phyloP scores from a whole-genome alignment of 176 grass and related monocot genomes.

The Chrysopogon serrulatus region DNA sequence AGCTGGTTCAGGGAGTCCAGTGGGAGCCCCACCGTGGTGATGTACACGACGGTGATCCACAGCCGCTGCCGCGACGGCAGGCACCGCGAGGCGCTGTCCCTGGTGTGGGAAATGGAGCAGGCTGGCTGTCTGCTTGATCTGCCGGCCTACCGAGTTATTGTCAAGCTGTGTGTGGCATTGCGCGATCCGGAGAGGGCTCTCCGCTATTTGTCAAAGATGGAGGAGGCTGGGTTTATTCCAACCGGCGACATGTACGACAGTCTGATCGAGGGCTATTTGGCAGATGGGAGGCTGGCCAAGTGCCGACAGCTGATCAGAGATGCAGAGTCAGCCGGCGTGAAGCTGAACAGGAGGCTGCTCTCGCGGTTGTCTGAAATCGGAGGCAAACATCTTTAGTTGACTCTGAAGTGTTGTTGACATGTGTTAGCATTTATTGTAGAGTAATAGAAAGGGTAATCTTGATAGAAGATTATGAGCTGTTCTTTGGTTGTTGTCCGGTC shows the following conservation, averaged over 20 bases:
- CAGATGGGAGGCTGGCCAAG: constrained; percentile 46
- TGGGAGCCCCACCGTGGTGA: constrained; percentile 48
- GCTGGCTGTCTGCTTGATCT: constrained; percentile 63
- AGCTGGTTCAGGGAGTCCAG: constrained; percentile 51
- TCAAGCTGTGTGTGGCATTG: constrained; percentile 57
- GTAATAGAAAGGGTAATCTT: neutral
- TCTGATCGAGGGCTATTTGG: constrained; percentile 55
- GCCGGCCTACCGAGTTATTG: constrained; percentile 71
- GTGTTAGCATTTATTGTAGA: neutral
- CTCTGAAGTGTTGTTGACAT: neutral
- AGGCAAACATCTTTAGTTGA: neutral
- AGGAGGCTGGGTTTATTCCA: constrained; percentile 71
- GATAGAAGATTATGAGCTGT: neutral
- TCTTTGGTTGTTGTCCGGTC: neutral
- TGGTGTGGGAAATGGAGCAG: constrained; percentile 87
- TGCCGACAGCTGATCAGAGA: constrained; percentile 69
- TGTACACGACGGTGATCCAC: constrained; percentile 87
- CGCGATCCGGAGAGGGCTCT: constrained; percentile 56
- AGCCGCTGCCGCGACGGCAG: constrained; percentile 49
- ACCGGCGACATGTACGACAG: constrained; percentile 56
- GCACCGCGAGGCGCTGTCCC: constrained; percentile 61
- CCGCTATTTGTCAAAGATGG: constrained; percentile 59
- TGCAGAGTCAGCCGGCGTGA: constrained; percentile 43
- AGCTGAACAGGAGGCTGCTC: constrained; percentile 40
- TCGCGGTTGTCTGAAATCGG: constrained; percentile 27